Conservation (phyloP, 257 asterid genomes). For the Schizonepeta tenuifolia region DNA sequence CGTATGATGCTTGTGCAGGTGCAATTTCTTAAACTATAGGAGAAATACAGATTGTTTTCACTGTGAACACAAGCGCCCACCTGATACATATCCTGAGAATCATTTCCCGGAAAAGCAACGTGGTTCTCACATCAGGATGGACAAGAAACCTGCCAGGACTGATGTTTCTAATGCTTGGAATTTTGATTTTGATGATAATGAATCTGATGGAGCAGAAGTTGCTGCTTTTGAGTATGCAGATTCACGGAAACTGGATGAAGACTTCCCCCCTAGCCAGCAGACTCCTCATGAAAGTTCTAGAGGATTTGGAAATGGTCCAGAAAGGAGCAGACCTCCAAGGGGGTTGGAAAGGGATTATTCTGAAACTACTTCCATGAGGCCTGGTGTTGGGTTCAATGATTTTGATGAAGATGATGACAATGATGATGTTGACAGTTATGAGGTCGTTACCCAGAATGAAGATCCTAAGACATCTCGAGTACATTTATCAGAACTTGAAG, state of each 20-base stretch:
- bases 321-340: conserved; percentile 44
- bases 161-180: conserved; percentile 89
- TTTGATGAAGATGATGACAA: conserved; percentile 91
- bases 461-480: conserved; percentile 52
- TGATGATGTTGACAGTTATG: conserved; percentile 84
- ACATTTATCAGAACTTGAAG: conserved; percentile 81
- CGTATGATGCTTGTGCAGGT: conserved; percentile 58
- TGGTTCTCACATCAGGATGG: conserved; percentile 50
- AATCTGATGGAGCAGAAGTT: conserved; percentile 97
- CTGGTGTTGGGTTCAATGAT: conserved; percentile 77
- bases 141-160: conserved; percentile 49
- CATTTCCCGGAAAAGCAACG: conserved; percentile 56
- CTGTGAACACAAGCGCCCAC: conserved; percentile 94
- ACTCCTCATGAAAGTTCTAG: conserved; percentile 42
- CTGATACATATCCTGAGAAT: conserved; percentile 66
- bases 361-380: conserved; percentile 42
- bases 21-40: conserved; percentile 95
- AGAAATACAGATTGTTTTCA: conserved; percentile 93
- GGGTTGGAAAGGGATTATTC: conserved; percentile 47
- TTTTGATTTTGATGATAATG: conserved; percentile 94
- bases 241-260: conserved; percentile 57
- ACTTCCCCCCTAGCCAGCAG: conserved; percentile 47
- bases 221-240: conserved; percentile 95
- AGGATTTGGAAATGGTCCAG: conserved; percentile 46
- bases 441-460: conserved; percentile 64